Percentiles rank a stretch among this genome's conserved stretches.
phyloP scores from a whole-genome alignment of 75 land plant species.

The Pseudotsuga menziesii region DNA sequence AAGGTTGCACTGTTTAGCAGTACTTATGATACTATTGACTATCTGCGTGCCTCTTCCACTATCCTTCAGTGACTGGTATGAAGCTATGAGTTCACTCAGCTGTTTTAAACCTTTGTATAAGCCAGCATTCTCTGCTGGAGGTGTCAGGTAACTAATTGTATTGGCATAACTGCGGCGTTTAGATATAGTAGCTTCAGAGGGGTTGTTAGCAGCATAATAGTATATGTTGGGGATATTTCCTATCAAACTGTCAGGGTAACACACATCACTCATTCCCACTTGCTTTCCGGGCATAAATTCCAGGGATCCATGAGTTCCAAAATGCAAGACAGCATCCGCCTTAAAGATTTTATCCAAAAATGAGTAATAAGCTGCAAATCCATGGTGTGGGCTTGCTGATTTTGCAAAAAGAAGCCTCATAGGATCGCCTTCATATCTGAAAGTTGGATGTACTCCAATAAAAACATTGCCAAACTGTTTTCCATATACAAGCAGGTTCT shows the following conservation, averaged over 20 bases:
- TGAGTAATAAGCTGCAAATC: conserved; percentile 98
- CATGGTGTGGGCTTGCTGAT: conserved; percentile 99
- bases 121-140: conserved; percentile 99
- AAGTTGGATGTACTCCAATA: conserved; percentile 99
- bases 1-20: conserved; percentile 97
- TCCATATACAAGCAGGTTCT: conserved; percentile 93
- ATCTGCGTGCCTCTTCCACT: conserved; percentile 93
- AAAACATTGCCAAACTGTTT: conserved; percentile 97
- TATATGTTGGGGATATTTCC: conserved; percentile 99
- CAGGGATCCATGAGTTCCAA: conserved; percentile 98
- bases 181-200: conserved; percentile 99
- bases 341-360: conserved; percentile 89
- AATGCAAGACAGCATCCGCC: conserved; percentile 97
- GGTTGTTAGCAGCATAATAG: conserved; percentile 98
- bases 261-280: conserved; percentile 98
- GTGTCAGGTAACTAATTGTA: conserved; percentile 97
- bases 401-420: conserved; percentile 98
- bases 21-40: conserved; percentile 89
- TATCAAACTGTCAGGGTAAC: conserved; percentile 95
- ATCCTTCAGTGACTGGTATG: conserved; percentile 97
- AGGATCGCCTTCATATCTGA: conserved; percentile 99
- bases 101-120: conserved; percentile 98
- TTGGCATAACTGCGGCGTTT: conserved; percentile 99
- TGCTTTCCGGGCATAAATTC: conserved; percentile 99
- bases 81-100: conserved; percentile 92